Conservation (phyloP, 371 early-diverging fungal genomes). For the Zychaea mexicana region DNA sequence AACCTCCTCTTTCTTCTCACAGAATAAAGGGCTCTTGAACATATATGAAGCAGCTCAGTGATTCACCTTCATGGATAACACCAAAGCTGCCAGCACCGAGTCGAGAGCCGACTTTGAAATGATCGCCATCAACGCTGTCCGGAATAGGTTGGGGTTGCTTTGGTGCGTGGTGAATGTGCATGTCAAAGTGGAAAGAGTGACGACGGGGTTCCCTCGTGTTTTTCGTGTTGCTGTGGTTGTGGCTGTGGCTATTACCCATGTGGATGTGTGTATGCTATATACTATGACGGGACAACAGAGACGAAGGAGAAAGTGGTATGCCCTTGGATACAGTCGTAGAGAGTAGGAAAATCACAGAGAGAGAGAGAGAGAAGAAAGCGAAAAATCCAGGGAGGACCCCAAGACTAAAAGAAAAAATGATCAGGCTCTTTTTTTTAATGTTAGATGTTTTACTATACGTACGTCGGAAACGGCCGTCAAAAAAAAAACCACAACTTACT, state of each 20-base stretch:
- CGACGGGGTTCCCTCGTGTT: not conserved
- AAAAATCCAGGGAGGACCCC: too few relatives aligned
- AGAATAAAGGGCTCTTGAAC: too few relatives aligned
- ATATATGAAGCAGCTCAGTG: too few relatives aligned
- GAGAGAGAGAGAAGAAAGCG: not conserved
- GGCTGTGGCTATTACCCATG: constrained; percentile 1
- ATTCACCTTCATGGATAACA: constrained; percentile 22
- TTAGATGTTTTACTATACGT: too few relatives aligned
- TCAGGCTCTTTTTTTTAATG: too few relatives aligned
- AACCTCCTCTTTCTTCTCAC: too few relatives aligned
- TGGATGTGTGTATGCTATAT: not conserved
- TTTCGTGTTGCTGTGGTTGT: not conserved
- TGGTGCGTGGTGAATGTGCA: constrained; percentile 1
- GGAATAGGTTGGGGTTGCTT: constrained; percentile 5
- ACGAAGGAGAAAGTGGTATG: not conserved
- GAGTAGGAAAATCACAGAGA: not conserved
- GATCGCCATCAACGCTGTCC: constrained; percentile 7
- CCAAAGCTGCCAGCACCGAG: constrained; percentile 22
- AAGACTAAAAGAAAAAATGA: too few relatives aligned
- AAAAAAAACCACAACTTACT: too few relatives aligned
- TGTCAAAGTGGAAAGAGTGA: not conserved
- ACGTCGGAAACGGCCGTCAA: too few relatives aligned
- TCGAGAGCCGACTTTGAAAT: constrained; percentile 2
- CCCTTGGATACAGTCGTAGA: too few relatives aligned
- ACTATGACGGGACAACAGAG: too few relatives aligned